Evolutionary conservation across 768 basidiomycete genomes (phyloP).

Genomic region (Sarcomyxa edulis): DNA sequence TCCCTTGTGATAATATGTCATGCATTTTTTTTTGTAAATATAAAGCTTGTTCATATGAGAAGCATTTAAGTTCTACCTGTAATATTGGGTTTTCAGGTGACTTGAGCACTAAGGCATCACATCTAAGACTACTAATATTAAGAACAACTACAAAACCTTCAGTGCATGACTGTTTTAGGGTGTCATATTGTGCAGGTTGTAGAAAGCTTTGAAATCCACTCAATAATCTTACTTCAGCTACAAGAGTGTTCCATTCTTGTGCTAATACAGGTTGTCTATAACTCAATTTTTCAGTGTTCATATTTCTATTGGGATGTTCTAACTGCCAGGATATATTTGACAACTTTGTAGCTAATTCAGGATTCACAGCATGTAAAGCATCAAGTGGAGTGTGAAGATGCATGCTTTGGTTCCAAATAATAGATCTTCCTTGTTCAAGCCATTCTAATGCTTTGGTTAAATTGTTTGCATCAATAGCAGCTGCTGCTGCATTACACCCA

Average conservation of each 20-base stretch:
- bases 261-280: conserved; percentile 11
- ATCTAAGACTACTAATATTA: conserved; percentile 10
- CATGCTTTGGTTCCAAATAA: conserved; percentile 15
- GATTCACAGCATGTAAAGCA: conserved; percentile 5
- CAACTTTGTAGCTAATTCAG: conserved; percentile 7
- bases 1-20: background rate
- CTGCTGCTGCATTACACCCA: conserved; percentile 8
- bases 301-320: background rate
- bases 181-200: background rate
- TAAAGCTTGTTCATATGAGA: conserved; percentile 8
- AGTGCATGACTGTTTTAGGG: conserved; percentile 3
- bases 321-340: conserved; percentile 5
- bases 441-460: conserved; percentile 13
- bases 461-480: conserved; percentile 6
- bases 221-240: conserved; percentile 9
- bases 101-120: conserved; percentile 14
- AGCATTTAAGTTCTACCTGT: conserved; percentile 9
- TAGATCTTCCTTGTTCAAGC: conserved; percentile 17
- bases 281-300: background rate
- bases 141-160: conserved; percentile 15
- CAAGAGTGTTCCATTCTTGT: conserved; percentile 11
- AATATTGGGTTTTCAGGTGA: conserved; percentile 4
- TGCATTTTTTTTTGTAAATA: background rate
- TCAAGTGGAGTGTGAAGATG: conserved; percentile 16
- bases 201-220: conserved; percentile 11